A percentile compares a stretch with the other conserved stretches of the same genome.
Evolutionary conservation across 1,284 basidiomycete species (phyloP).

Genomic region (Marasmius oreades): DNA sequence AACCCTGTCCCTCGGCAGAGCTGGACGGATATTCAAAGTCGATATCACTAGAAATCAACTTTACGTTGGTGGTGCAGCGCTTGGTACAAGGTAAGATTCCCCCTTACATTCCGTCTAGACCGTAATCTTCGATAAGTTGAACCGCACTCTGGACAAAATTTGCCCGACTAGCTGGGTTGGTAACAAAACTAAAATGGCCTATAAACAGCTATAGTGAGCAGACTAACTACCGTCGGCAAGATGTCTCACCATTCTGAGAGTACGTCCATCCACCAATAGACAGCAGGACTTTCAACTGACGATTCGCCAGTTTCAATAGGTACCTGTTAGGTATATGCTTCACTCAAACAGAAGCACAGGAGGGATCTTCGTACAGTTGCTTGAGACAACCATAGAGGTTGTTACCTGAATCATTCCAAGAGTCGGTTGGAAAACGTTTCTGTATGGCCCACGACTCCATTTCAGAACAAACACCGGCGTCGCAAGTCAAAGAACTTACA

Average conservation of each 20-base stretch:
- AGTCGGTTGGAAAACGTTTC: conserved; percentile 67
- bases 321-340: conserved; percentile 4
- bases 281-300: conserved; percentile 75
- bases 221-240: background rate
- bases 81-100: background rate
- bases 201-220: background rate
- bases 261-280: conserved; percentile 80
- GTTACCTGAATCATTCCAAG: conserved; percentile 61
- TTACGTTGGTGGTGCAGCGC: conserved; percentile 1
- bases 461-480: background rate
- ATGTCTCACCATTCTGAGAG: conserved; percentile 46
- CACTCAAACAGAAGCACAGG: conserved; percentile 26
- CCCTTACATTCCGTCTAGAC: conserved; percentile 79
- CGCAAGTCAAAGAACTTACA: conserved; percentile 34
- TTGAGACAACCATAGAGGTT: conserved; percentile 88
- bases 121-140: conserved; percentile 79
- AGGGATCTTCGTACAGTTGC: conserved; percentile 48
- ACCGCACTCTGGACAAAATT: conserved; percentile 75
- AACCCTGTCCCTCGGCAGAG: conserved; percentile 50
- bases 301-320: conserved; percentile 71
- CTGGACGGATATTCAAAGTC: conserved; percentile 66
- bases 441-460: conserved; percentile 23
- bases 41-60: conserved; percentile 45
- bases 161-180: conserved; percentile 48
- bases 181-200: conserved; percentile 65